Percentiles rank a stretch among this genome's conserved stretches.
phyloP scores from a whole-genome alignment of 2,329 filamentous ascomycete genomes.

The Grosmannia clavigera region DNA sequence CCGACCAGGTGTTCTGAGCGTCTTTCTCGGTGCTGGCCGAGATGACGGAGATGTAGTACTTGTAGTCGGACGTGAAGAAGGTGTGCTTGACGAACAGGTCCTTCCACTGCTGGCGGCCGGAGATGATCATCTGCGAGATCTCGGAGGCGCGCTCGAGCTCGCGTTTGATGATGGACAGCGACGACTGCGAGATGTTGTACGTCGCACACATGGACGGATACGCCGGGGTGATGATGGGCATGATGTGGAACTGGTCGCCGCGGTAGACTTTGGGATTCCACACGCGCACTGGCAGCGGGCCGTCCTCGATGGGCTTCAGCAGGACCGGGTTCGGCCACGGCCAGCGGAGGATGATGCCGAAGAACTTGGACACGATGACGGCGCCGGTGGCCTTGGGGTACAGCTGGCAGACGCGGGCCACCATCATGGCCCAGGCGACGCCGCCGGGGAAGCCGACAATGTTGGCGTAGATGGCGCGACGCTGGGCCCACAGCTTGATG shows the following conservation, averaged over 20 bases:
- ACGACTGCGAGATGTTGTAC: slow-evolving; percentile 83
- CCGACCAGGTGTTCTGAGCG: slow-evolving; percentile 76
- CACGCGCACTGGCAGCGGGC: slow-evolving; percentile 67
- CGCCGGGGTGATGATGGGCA: slow-evolving; percentile 96
- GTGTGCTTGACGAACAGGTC: slow-evolving; percentile 81
- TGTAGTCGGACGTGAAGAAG: slow-evolving; percentile 88
- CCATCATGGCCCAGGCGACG: slow-evolving; percentile 96
- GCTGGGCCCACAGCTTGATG: slow-evolving; percentile 93
- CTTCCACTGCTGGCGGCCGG: slow-evolving; percentile 67
- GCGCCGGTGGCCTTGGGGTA: slow-evolving; percentile 87
- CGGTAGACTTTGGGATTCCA: slow-evolving; percentile 92
- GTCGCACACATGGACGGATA: slow-evolving; percentile 98
- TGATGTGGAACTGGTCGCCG: slow-evolving; percentile 73
- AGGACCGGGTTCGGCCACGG: slow-evolving; percentile 89
- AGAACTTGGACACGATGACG: slow-evolving; percentile 87
- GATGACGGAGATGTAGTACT: slow-evolving; percentile 87
- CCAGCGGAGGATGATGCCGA: slow-evolving; percentile 83
- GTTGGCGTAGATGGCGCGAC: slow-evolving; percentile 86
- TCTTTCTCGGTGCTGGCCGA: slow-evolving; percentile 74
- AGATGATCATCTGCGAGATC: slow-evolving; percentile 68
- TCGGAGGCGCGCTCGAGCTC: slow-evolving; percentile 69
- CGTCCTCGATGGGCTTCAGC: slow-evolving; percentile 76
- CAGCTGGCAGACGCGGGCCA: slow-evolving; percentile 88
- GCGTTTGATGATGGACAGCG: slow-evolving; percentile 68
- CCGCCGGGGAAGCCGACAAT: slow-evolving; percentile 94